Conservation (phyloP, 768 basidiomycete species). For the Serendipita sp. region DNA sequence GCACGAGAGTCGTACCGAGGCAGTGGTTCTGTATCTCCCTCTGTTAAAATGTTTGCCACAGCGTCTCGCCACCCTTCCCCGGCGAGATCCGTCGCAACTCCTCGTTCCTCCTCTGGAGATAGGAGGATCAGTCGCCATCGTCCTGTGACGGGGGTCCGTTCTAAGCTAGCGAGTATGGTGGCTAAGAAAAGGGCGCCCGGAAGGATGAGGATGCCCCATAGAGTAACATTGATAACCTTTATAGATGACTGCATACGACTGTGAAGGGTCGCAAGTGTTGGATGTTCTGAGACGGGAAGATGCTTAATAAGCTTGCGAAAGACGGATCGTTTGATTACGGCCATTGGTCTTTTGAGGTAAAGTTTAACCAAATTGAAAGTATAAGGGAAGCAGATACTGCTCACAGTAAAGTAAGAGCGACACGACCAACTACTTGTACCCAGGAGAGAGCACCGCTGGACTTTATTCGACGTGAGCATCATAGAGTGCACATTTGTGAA, state of each 20-base stretch:
- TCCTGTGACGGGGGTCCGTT: conserved; percentile 72
- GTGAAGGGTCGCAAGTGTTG: background rate
- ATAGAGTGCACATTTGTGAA: background rate
- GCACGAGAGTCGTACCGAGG: background rate
- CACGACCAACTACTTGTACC: conserved; percentile 50
- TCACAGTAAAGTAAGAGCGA: conserved; percentile 51
- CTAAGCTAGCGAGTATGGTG: conserved; percentile 54
- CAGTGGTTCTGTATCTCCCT: conserved; percentile 31
- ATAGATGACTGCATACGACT: conserved; percentile 3
- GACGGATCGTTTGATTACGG: conserved; percentile 42
- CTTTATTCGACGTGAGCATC: conserved; percentile 21
- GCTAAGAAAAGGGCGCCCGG: conserved; percentile 48
- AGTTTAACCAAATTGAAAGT: no score
- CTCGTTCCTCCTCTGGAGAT: conserved; percentile 85
- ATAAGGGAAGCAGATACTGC: no score
- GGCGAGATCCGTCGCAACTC: conserved; percentile 63
- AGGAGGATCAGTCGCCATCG: conserved; percentile 81
- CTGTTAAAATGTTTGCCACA: conserved; percentile 59
- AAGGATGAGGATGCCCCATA: conserved; percentile 35
- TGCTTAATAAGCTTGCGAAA: conserved; percentile 32
- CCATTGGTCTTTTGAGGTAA: conserved; percentile 25
- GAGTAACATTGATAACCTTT: background rate
- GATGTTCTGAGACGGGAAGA: conserved; percentile 5
- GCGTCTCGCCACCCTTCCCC: conserved; percentile 78
- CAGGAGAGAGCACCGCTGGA: conserved; percentile 56